Evolutionary conservation across 2,329 filamentous ascomycete genomes (phyloP).

Genomic region (Fusarium newnesense): DNA sequence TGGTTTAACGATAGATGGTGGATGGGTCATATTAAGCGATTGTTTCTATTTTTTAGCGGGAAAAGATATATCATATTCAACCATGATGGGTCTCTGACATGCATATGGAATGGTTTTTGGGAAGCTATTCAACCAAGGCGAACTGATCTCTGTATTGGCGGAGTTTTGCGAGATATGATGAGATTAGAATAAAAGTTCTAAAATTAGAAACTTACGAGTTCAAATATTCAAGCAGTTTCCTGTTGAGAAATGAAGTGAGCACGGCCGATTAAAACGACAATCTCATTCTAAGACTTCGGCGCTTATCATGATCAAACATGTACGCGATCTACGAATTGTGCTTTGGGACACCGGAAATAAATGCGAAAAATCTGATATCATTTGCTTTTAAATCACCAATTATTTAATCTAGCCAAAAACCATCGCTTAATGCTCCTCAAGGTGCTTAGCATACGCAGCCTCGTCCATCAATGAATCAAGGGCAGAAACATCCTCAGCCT

Average conservation of each 20-base stretch:
- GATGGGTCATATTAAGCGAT: slow-evolving; percentile 19
- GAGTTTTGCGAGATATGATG: slow-evolving; percentile 29
- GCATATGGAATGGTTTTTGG: slow-evolving; percentile 31
- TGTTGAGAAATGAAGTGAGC: not conserved
- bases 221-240: not conserved
- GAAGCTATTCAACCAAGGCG: slow-evolving; percentile 37
- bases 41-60: slow-evolving; percentile 20
- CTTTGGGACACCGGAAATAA: not conserved
- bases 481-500: slow-evolving; percentile 66
- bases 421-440: slow-evolving; percentile 27
- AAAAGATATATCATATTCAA: slow-evolving; percentile 38
- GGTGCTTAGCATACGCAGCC: slow-evolving; percentile 66
- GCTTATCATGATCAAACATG: too few species aligned
- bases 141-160: slow-evolving; percentile 27
- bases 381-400: slow-evolving; percentile 31
- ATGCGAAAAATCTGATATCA: slow-evolving; percentile 23
- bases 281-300: not conserved
- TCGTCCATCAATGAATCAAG: slow-evolving; percentile 76
- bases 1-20: slow-evolving; percentile 20
- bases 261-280: not conserved
- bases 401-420: slow-evolving; percentile 4
- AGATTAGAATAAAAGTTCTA: slow-evolving; percentile 22
- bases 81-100: slow-evolving; percentile 30
- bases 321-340: not conserved
- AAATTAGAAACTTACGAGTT: slow-evolving; percentile 10